Percentiles rank a stretch among this genome's conserved stretches.
Evolutionary conservation across 495 filamentous ascomycete species (phyloP).

Genomic region (Oidiodendron maius): DNA sequence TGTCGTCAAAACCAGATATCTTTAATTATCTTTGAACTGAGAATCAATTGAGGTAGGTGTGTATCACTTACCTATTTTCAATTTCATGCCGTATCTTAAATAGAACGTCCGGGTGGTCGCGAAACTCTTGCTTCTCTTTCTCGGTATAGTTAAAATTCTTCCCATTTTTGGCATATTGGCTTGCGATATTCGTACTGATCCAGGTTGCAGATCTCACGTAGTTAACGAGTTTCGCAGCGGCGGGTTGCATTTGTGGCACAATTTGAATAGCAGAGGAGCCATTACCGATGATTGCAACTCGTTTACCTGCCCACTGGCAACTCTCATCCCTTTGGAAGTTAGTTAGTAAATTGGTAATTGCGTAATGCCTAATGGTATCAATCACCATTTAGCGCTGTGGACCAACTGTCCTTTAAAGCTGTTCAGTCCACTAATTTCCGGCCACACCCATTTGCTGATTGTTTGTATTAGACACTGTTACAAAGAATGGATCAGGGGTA

Average conservation of each 20-base stretch:
- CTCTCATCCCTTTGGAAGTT: no score
- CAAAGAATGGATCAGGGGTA: conserved; percentile 31
- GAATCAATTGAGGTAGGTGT: no score
- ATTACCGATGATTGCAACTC: conserved; percentile 42
- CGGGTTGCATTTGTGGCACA: conserved; percentile 36
- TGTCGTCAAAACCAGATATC: no score
- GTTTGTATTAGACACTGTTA: no score
- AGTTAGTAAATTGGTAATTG: no score
- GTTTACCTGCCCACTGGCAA: conserved; percentile 35
- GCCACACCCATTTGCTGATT: conserved; percentile 46
- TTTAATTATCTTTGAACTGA: no score
- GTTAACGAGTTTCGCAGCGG: conserved; percentile 37
- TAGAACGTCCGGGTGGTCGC: conserved; percentile 25
- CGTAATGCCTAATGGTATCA: no score
- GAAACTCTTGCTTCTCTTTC: conserved; percentile 27
- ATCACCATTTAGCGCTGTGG: conserved; percentile 50
- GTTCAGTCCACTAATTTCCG: conserved; percentile 45
- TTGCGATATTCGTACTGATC: conserved; percentile 44
- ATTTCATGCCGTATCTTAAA: background rate
- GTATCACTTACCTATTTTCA: no score
- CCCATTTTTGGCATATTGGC: no score
- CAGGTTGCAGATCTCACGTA: conserved; percentile 46
- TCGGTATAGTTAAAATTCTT: background rate
- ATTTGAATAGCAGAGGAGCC: conserved; percentile 41
- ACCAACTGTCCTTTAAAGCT: conserved; percentile 47